Percentiles rank a stretch among this genome's conserved stretches.
Evolutionary conservation across 1,139 yeast species (phyloP).

Genomic region (Saccharomycopsis crataegensis): DNA sequence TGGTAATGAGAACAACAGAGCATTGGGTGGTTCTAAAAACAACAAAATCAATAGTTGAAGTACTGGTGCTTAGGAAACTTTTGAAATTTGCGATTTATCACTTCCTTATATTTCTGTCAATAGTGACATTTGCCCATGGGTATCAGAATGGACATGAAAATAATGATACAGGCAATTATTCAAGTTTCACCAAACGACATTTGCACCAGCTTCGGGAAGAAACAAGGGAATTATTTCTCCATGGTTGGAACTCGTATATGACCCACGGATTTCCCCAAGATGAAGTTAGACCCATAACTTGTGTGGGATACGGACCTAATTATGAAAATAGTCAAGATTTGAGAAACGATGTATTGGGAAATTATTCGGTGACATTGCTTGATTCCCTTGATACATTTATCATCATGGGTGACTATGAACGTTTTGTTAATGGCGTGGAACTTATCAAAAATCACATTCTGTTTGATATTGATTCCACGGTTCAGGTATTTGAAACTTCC

Average conservation of each 20-base stretch:
- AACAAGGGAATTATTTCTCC: constrained; percentile 54
- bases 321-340: constrained; percentile 43
- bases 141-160: too few relatives aligned
- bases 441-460: constrained; percentile 37
- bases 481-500: constrained; percentile 82
- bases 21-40: too few relatives aligned
- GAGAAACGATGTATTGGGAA: constrained; percentile 81
- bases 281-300: constrained; percentile 69
- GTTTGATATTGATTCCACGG: constrained; percentile 59
- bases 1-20: too few relatives aligned
- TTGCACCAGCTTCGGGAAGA: constrained; percentile 39
- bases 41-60: too few relatives aligned
- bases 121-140: too few relatives aligned
- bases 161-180: too few relatives aligned
- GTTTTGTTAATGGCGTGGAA: constrained; percentile 43
- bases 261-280: constrained; percentile 72
- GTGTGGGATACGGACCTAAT: constrained; percentile 65
- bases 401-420: constrained; percentile 55
- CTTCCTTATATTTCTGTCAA: too few relatives aligned
- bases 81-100: too few relatives aligned
- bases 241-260: constrained; percentile 74
- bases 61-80: too few relatives aligned
- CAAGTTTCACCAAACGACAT: constrained; percentile 39
- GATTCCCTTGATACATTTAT: constrained; percentile 79
- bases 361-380: constrained; percentile 66